Evolutionary conservation across 495 filamentous ascomycete genomes (phyloP), one percentile per base, ranked within the genome.

Genomic region (Zalerion maritima): DNA sequence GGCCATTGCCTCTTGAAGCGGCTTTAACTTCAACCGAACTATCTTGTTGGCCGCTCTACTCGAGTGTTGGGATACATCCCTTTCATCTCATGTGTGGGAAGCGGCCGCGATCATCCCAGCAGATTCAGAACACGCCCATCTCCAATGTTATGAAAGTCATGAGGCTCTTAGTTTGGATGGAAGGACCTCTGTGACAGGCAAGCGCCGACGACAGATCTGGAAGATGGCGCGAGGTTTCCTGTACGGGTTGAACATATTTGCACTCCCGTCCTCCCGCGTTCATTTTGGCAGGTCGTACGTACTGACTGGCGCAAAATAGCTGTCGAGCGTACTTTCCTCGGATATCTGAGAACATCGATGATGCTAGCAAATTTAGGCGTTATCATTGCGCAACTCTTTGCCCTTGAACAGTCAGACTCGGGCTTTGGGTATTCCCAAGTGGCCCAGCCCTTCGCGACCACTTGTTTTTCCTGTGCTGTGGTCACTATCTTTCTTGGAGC

Each of bases 241-340:
- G 24, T 19, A 24, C 8, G n/a, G n/a, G n/a, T n/a, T n/a, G n/a
- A n/a, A 14, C 10, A 12, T 14, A 22, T 7, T 6, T 14, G 19
- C 17, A 12, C 12, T 13, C 6, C 20, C 4, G 14, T 37, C 21
- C 20, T 30, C 10, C 24, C 3, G 18, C 5, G 17, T 13, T 19
- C 25, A 26, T 23, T 32, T 34, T 22, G 21, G 30, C 39, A 35
- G 32, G 45, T 35, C 31, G 21, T 17, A 20, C 18, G 11, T 27
- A 26, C 16, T 35, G 21, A 29, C 24, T 30, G 16, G 14, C 24
- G 24, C 17, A 14, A 40, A 28, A 26, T 45, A 86, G 82, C 81
- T 17, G 62, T 83, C 15, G 78, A 89, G 52, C 61, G 79, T 34
- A 89, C 79, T 19, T 87, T 78, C 46, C 71, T 87, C 24, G 72